Conservation (phyloP, 116 monocot genomes). For the Phalaenopsis hybrid region DNA sequence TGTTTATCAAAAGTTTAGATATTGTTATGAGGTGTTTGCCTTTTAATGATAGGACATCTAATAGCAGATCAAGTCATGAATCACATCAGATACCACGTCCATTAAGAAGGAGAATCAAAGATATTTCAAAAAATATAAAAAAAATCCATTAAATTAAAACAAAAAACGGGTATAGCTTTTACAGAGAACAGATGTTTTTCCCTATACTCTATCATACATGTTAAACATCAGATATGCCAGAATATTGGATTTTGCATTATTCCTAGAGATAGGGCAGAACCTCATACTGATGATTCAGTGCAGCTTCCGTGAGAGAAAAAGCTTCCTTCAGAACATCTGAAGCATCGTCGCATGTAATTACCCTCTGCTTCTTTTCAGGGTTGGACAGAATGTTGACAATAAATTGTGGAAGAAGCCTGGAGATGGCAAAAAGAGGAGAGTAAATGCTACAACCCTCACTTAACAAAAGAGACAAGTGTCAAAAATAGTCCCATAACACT, state of each 20-base stretch:
- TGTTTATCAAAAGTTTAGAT: no score
- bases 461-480: background rate
- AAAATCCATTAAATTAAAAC: background rate
- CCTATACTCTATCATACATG: background rate
- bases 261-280: slow-evolving; percentile 27
- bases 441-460: background rate
- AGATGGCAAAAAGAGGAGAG: slow-evolving; percentile 13
- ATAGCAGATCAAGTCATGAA: background rate
- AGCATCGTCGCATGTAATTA: slow-evolving; percentile 67
- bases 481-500: no score
- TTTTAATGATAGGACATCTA: no score
- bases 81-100: background rate
- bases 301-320: slow-evolving; percentile 72
- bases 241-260: background rate
- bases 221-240: background rate
- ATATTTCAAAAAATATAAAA: background rate
- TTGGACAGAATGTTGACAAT: slow-evolving; percentile 55
- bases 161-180: background rate
- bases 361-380: slow-evolving; percentile 41
- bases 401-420: slow-evolving; percentile 58
- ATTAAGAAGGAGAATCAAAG: background rate
- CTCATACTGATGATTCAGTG: slow-evolving; percentile 92
- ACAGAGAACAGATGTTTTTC: background rate
- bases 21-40: no score
- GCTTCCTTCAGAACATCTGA: slow-evolving; percentile 76